phyloP scores from a whole-genome alignment of 2,329 filamentous ascomycete genomes.

The Colletotrichum phormii region DNA sequence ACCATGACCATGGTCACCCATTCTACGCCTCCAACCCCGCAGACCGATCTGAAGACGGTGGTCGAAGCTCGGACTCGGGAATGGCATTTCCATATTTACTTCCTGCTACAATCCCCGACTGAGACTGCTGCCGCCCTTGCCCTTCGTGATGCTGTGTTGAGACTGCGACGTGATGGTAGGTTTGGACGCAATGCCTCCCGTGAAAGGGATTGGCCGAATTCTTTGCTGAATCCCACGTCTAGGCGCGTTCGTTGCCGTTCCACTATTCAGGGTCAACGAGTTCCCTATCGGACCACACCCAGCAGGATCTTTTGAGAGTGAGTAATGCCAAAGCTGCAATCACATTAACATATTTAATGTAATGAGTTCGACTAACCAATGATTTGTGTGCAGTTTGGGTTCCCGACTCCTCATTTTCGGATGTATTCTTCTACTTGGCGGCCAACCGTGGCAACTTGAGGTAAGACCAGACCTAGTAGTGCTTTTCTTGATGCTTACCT shows the following conservation, averaged over 20 bases:
- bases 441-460: constrained; percentile 46
- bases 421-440: constrained; percentile 49
- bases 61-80: constrained; percentile 44
- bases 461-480: constrained; percentile 25
- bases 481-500: background rate
- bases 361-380: background rate
- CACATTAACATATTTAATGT: too few relatives aligned
- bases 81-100: constrained; percentile 51
- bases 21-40: constrained; percentile 37
- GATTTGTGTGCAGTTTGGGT: constrained; percentile 43
- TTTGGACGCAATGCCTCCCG: background rate
- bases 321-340: constrained; percentile 17
- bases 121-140: constrained; percentile 47
- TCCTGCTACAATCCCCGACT: constrained; percentile 45
- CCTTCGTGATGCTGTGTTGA: constrained; percentile 47
- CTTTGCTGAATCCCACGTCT: background rate
- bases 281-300: constrained; percentile 48
- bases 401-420: constrained; percentile 48
- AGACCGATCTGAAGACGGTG: constrained; percentile 44
- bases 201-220: rapidly evolving
- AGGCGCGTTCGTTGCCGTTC: constrained; percentile 49
- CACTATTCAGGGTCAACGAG: constrained; percentile 46
- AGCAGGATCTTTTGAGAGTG: constrained; percentile 49
- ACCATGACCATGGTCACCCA: constrained; percentile 36
- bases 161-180: constrained; percentile 46